Conservation (phyloP, 177 flowering plant genomes). For the Vitis hybrid region DNA sequence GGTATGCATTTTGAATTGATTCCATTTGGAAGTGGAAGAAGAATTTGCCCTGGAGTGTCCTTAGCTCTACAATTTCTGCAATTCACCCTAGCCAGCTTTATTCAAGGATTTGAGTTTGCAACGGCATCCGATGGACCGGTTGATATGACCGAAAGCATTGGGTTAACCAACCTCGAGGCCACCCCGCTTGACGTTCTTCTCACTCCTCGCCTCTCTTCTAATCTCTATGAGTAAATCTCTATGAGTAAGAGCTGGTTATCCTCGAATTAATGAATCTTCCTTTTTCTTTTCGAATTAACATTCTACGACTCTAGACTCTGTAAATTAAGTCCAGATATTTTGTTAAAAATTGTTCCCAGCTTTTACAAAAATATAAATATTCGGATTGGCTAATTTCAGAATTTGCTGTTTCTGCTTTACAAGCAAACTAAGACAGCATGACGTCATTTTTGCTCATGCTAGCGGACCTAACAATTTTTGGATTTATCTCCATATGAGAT, state of each 20-base stretch:
- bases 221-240: background rate
- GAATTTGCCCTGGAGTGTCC: conserved; percentile 24
- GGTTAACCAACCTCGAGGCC: conserved; percentile 16
- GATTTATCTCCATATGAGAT: too few relatives aligned
- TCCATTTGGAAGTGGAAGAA: conserved; percentile 30
- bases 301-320: too few relatives aligned
- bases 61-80: conserved; percentile 20
- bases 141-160: conserved; percentile 28
- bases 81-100: conserved; percentile 22
- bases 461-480: too few relatives aligned
- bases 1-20: conserved; percentile 29
- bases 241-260: background rate
- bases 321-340: too few relatives aligned
- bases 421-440: too few relatives aligned
- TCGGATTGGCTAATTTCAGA: too few relatives aligned
- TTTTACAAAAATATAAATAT: too few relatives aligned
- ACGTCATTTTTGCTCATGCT: too few relatives aligned
- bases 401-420: too few relatives aligned
- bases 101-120: conserved; percentile 21
- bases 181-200: conserved; percentile 26
- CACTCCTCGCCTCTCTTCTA: conserved; percentile 22
- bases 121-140: conserved; percentile 8
- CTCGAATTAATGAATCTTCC: too few relatives aligned
- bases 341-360: too few relatives aligned
- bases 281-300: too few relatives aligned